These are phyloP conservation scores for Alternaria postmessia DNA, from an alignment of 2,329 filamentous ascomycete species.

Conservation along the genomic window DNA sequence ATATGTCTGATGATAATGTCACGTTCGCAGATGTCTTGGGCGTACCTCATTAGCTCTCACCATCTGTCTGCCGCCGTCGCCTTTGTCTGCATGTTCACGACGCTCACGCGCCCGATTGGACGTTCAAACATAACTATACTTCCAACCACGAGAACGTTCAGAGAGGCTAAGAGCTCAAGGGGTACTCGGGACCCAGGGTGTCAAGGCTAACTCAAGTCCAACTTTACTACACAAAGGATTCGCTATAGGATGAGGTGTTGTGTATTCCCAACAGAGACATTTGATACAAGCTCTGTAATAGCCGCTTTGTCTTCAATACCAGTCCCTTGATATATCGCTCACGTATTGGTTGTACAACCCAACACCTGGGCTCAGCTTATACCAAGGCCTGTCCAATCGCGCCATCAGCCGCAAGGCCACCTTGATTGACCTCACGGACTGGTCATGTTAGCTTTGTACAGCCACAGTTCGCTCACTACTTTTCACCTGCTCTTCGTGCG, in stretches of 20 bases:
- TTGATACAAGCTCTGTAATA: neutral
- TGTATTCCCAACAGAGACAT: neutral
- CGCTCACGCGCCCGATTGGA: conserved; percentile 6
- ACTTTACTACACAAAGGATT: neutral
- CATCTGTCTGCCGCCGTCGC: neutral
- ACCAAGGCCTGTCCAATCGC: conserved; percentile 14
- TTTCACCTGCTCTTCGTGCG: neutral
- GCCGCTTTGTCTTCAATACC: neutral
- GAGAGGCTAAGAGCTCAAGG: neutral
- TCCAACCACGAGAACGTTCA: neutral
- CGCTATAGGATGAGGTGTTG: neutral
- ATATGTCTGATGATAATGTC: neutral
- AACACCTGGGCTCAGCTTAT: conserved; percentile 21
- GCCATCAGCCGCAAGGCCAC: conserved; percentile 14
- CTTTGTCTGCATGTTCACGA: neutral
- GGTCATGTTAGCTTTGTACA: conserved; percentile 8
- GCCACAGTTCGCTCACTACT: neutral
- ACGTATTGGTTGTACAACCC: conserved; percentile 9
- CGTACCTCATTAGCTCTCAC: neutral
- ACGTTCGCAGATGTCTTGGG: neutral
- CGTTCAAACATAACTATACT: neutral
- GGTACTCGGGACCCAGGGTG: neutral
- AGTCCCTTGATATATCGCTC: neutral
- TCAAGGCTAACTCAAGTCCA: neutral
- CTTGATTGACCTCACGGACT: neutral